Base-by-base conservation (phyloP, 2,329 filamentous ascomycete species). In the Trichoderma sp. region DNA sequence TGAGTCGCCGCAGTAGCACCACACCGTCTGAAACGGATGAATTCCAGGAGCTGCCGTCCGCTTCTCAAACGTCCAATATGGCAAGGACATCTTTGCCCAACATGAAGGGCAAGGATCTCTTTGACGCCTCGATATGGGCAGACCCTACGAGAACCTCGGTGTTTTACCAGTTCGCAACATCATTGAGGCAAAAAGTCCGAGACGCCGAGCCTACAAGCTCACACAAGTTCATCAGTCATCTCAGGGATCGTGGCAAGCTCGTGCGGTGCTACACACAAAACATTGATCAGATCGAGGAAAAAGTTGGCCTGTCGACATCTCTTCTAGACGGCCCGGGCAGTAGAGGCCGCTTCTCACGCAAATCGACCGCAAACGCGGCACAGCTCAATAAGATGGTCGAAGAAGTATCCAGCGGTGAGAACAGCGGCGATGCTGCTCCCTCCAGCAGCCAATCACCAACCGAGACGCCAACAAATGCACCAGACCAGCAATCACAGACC, bases 231-330 rank as follows among this genome's bases (percentile, higher is more conserved):
- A 89, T 93, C 72, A 85, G 87, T 55, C 86, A 88, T 40, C 82
- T 93, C 5, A 85, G 89, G 56, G 89, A 92, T 75, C 84, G 87
- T 4, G 88, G 89, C 4, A 90, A 91, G 72, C 82, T 93, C 5
- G 88, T 92, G 37, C 83, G 90, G 49, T 91, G 90, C 74, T 93
- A 93, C 74, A 92, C 90, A 0, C 90, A 93, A 73, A 93, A 92
- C 72, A 92, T 93, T 72, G 90, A 93, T 73, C 88, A 89, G 71
- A 87, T 93, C 7, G 91, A 93, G 75, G 88, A 89, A 74, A 88
- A 90, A 68, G 89, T 91, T 55, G 90, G 90, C 4, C 81, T 92
- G 4, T 87, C 85, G 19, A 91, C 89, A 0, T 85, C 89, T 66
- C 81, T 92, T 10, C 80, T 82, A 13, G 83, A 86, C 37, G 90